Evolutionary conservation across 1,139 yeast species (phyloP), one percentile per base, ranked within the genome.

Genomic region (Yamadazyma pseudoaaseri): DNA sequence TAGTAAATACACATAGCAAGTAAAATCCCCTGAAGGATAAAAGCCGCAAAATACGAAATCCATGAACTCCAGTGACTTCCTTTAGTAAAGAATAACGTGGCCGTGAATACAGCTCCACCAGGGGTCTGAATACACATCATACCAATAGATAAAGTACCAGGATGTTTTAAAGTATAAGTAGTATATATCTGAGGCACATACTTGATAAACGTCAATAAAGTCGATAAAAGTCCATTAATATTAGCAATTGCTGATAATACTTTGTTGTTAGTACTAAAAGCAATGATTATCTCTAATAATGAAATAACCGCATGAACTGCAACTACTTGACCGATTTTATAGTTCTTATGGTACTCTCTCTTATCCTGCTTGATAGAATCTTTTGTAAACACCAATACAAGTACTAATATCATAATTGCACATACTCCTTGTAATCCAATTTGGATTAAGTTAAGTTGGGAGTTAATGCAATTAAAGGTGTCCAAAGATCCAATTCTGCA

Each of bases 81-180:
- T 29, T 84, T 83, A 30, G 90, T 76, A 39, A 76, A 60, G 36
- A 78, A 82, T 36, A 87, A 62, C 3, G 86, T 79, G 11, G 78
- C 70, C 0, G 94, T 76, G 81, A 92, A 86, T 2, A 85, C 42
- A 47, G 76, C 82, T 16, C 96, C 95, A 10, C 96, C 96, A 0
- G 96, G 96, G 12, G 95, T 86, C 54, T 87, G 96, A 43, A 87
- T 73, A 35, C 81, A 64, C 92, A 87, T 84, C 87, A 85, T 86
- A 5, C 82, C 76, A 15, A 85, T 68, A 0, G 95, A 84, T 23
- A 87, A 66, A 1, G 90, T 81, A 2, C 96, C 96, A 0, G 94
- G 82, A 46, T 81, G 90, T 49, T 82, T 81, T 38, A 86, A 68
- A 2, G 48, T 54, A 50, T 70, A 81, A 0, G 96, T 86, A 20